These are phyloP conservation scores for Colletotrichum musicola DNA, from an alignment of 2,329 filamentous ascomycete species.

Conservation along the genomic window DNA sequence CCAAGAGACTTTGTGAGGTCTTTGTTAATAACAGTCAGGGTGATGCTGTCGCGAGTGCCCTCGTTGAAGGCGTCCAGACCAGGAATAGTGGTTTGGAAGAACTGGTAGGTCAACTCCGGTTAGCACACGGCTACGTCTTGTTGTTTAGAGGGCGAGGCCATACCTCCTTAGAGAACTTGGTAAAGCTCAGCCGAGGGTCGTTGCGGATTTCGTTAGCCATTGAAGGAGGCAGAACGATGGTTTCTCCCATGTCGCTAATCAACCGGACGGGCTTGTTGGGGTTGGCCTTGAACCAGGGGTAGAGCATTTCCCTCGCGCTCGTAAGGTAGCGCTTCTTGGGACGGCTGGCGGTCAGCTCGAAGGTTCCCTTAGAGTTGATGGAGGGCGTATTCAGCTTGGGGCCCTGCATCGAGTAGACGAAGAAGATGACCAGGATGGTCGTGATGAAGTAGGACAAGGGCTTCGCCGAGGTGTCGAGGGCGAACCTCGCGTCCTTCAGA, in stretches of 20 bases:
- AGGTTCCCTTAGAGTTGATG: conserved; percentile 11
- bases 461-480: conserved; percentile 16
- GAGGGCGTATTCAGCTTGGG: conserved; percentile 23
- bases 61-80: conserved; percentile 24
- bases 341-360: conserved; percentile 19
- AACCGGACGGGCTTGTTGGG: conserved; percentile 18
- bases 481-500: background rate
- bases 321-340: conserved; percentile 12
- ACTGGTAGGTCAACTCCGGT: too few species aligned
- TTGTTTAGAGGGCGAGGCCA: too few species aligned
- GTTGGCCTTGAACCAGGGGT: conserved; percentile 23
- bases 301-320: conserved; percentile 7
- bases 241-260: conserved; percentile 11
- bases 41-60: conserved; percentile 14
- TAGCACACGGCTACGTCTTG: too few species aligned
- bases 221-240: conserved; percentile 5
- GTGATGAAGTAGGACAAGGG: conserved; percentile 27
- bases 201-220: conserved; percentile 31
- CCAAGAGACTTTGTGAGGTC: conserved; percentile 26
- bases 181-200: conserved; percentile 7
- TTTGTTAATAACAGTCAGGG: conserved; percentile 19
- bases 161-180: background rate
- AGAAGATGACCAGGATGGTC: conserved; percentile 10
- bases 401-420: conserved; percentile 21
- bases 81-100: conserved; percentile 8